These are phyloP conservation scores for Phytophthora ramorum DNA, from an alignment of 352 stramenopile species.

Conservation along the genomic window DNA sequence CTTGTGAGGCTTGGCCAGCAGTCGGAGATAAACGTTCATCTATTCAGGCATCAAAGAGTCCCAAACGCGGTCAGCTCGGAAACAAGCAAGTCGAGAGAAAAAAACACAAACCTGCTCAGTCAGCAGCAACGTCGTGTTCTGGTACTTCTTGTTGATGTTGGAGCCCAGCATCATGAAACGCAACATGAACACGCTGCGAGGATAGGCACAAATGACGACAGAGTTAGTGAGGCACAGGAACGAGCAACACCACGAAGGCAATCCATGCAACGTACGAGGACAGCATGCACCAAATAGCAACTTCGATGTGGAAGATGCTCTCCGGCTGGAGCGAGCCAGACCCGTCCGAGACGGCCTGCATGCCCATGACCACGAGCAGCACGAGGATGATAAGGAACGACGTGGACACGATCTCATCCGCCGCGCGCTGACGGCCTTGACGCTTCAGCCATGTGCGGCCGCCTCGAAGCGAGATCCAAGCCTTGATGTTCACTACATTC, in stretches of 20 bases:
- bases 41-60: conserved; percentile 31
- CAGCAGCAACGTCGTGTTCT: conserved; percentile 91
- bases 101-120: conserved; percentile 81
- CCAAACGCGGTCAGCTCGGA: conserved; percentile 13
- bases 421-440: conserved; percentile 82
- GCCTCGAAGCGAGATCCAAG: conserved; percentile 89
- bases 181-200: conserved; percentile 85
- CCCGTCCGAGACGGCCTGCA: conserved; percentile 80
- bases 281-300: conserved; percentile 88
- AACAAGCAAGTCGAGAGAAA: conserved; percentile 5
- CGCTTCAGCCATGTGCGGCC: conserved; percentile 90
- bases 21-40: conserved; percentile 90
- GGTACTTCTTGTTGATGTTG: conserved; percentile 92
- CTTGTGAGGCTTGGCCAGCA: conserved; percentile 87
- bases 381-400: conserved; percentile 90
- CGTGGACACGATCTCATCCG: conserved; percentile 90
- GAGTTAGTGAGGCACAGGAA: conserved; percentile 12
- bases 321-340: conserved; percentile 55
- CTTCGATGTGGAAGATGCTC: conserved; percentile 84
- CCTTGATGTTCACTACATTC: conserved; percentile 92
- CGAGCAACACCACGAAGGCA: conserved; percentile 7
- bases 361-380: conserved; percentile 85
- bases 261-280: conserved; percentile 53
- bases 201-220: conserved; percentile 17
- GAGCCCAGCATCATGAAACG: conserved; percentile 92